A percentile compares a stretch with the other conserved stretches of the same genome.
Conservation (phyloP, 2,329 filamentous ascomycete genomes). For the Lasiodiplodia sp. region DNA sequence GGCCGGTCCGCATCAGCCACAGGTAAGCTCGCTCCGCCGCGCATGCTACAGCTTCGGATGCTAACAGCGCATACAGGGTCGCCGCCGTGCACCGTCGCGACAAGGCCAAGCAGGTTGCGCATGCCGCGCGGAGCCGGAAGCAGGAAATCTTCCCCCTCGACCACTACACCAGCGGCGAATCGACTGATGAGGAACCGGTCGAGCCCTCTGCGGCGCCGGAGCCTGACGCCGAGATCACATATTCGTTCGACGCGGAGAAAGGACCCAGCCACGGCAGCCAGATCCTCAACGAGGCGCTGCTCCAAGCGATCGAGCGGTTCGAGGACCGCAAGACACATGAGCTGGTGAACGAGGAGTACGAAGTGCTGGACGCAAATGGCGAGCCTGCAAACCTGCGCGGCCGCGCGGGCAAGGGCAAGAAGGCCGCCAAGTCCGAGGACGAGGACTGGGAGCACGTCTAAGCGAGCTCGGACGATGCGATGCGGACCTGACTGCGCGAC, state of each 20-base stretch:
- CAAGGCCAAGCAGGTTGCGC: conserved; percentile 22
- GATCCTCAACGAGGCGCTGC: conserved; percentile 63
- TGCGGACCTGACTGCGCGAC: conserved; percentile 8
- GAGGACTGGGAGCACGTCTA: conserved; percentile 53
- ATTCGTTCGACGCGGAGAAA: conserved; percentile 60
- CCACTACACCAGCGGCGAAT: conserved; percentile 47
- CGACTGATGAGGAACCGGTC: conserved; percentile 54
- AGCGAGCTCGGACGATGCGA: conserved; percentile 27
- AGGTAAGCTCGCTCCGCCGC: neutral
- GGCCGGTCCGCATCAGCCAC: conserved; percentile 43
- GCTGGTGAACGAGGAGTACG: conserved; percentile 67
- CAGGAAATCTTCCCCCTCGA: conserved; percentile 43
- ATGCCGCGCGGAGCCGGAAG: conserved; percentile 42
- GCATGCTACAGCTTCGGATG: neutral
- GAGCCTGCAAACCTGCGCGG: conserved; percentile 41
- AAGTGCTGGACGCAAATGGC: conserved; percentile 56
- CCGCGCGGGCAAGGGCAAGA: conserved; percentile 45
- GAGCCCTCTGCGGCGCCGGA: conserved; percentile 53
- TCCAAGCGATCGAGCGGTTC: conserved; percentile 65
- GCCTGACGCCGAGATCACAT: conserved; percentile 58
- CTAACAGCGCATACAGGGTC: conserved; percentile 8
- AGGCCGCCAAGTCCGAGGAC: conserved; percentile 37
- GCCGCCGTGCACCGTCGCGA: conserved; percentile 20
- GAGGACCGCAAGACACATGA: conserved; percentile 68
- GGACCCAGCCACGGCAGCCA: conserved; percentile 63